Evolutionary conservation across 2,329 filamentous ascomycete species (phyloP), one percentile per base, ranked within the genome.

Genomic region (Xylaria digitata): DNA sequence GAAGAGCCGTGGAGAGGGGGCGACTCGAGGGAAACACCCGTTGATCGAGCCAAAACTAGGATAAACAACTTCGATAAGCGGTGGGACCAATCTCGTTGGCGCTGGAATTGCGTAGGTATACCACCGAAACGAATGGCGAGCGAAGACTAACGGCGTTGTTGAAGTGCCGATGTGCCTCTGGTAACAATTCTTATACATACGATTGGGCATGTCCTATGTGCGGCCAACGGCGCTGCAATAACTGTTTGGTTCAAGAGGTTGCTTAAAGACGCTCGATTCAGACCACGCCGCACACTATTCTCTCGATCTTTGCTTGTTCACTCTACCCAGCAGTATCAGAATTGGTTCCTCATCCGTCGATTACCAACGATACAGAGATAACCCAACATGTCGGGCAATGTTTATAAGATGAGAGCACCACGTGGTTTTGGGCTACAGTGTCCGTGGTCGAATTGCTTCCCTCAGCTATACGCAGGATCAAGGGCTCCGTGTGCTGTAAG

Each of bases 391-490:
- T 23, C 66, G 32, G 46, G 61, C 6, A 30, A 32, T 37, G 19
- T 8, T 3, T 30, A 48, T 30, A 54, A 37, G 48, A 23, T 32
- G 19, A 26, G 45, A 21, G 19, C 3, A 48, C 54, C 4, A 15
- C 37, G 53, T 6, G 63, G 55, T 19, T 19, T 48, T 3, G 43
- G 21, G 21, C 32, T 68, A 13, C 59, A 63, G 9, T 68, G 66
- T 23, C 63, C 48, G 19, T 68, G 49, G 46, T 63, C 66, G 21
- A 66, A 60, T 9, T 68, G 58, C 37, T 63, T 62, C 30, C 58
- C 66, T 3, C 66, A 60, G 19, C n/a, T 64, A 37, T 67, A 60
- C 23, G 11, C 42, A 7, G 0, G 15, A n/a, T 32, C 26, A 6
- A 64, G 9, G 26, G 4, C 1, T 11, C 66, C 63, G n/a, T 62